These are phyloP conservation scores for Globisporangium mamillatum DNA, from an alignment of 352 stramenopile genomes.

Conservation along the genomic window DNA sequence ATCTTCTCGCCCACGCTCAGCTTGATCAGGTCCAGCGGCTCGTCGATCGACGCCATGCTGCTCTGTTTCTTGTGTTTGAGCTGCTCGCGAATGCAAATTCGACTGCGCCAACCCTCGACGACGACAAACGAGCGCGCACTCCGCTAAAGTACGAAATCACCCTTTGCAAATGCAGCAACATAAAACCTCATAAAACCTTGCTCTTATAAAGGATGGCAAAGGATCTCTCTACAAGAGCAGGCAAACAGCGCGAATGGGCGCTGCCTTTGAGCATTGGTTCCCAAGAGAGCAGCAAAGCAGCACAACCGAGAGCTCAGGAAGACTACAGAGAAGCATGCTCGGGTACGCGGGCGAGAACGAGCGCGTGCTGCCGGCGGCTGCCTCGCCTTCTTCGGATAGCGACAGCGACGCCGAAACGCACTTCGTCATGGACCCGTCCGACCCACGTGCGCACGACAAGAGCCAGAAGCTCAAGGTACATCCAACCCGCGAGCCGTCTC, in stretches of 20 bases:
- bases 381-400: constrained; percentile 29
- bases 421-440: constrained; percentile 76
- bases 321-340: constrained; percentile 18
- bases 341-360: constrained; percentile 31
- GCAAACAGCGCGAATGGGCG: constrained; percentile 7
- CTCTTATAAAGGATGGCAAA: constrained; percentile 16
- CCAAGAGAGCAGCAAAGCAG: constrained; percentile 1
- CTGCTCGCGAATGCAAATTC: not conserved
- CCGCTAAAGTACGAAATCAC: constrained; percentile 5
- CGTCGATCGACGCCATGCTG: constrained; percentile 86
- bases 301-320: not conserved
- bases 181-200: constrained; percentile 16
- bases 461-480: constrained; percentile 28
- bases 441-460: constrained; percentile 60
- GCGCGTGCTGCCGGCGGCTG: constrained; percentile 28
- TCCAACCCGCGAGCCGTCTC: constrained; percentile 22
- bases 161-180: not conserved
- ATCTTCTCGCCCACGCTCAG: constrained; percentile 98
- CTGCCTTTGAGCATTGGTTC: constrained; percentile 18
- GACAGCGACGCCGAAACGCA: constrained; percentile 44
- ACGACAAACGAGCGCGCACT: not conserved
- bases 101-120: not conserved
- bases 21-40: constrained; percentile 98
- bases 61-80: constrained; percentile 1
- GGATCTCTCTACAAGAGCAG: constrained; percentile 17